A percentile compares a stretch with the other conserved stretches of the same genome.
phyloP scores from a whole-genome alignment of 306 rosid species.

The Cicer yamashitae region DNA sequence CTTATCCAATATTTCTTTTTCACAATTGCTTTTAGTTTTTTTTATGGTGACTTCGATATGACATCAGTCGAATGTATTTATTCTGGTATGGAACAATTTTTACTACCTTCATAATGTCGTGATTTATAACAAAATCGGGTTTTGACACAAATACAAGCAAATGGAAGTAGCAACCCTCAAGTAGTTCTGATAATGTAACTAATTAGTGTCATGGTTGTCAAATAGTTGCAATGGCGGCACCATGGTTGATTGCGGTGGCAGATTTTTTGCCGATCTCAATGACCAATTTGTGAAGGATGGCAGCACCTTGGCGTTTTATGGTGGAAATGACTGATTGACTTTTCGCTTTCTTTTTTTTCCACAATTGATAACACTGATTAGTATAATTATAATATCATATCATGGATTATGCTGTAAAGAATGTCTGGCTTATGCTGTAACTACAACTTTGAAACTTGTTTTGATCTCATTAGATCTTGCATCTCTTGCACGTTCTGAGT shows the following conservation, averaged over 20 bases:
- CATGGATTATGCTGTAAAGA: not conserved
- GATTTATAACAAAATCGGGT: slow-evolving; percentile 6
- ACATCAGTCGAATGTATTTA: not conserved
- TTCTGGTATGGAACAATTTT: slow-evolving; percentile 20
- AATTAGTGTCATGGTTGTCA: not conserved
- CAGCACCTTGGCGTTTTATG: not conserved
- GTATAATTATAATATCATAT: not conserved
- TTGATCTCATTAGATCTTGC: slow-evolving; percentile 29
- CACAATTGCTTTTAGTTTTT: not conserved
- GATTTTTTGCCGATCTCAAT: not conserved
- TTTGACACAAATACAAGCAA: slow-evolving; percentile 7
- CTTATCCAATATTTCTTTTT: not conserved
- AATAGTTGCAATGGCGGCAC: not conserved
- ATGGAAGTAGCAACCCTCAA: slow-evolving; percentile 16
- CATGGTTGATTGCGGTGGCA: not conserved
- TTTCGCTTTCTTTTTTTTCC: not conserved
- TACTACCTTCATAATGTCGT: not conserved
- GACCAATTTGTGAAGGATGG: not conserved
- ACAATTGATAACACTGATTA: not conserved
- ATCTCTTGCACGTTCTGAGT: slow-evolving; percentile 63
- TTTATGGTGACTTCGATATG: too few species aligned
- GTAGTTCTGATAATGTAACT: slow-evolving; percentile 4
- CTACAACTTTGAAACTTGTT: slow-evolving; percentile 5
- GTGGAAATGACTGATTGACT: not conserved
- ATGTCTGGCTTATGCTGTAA: slow-evolving; percentile 14